Conservation (phyloP, 495 filamentous ascomycete species). For the Neurospora sublineolata region DNA sequence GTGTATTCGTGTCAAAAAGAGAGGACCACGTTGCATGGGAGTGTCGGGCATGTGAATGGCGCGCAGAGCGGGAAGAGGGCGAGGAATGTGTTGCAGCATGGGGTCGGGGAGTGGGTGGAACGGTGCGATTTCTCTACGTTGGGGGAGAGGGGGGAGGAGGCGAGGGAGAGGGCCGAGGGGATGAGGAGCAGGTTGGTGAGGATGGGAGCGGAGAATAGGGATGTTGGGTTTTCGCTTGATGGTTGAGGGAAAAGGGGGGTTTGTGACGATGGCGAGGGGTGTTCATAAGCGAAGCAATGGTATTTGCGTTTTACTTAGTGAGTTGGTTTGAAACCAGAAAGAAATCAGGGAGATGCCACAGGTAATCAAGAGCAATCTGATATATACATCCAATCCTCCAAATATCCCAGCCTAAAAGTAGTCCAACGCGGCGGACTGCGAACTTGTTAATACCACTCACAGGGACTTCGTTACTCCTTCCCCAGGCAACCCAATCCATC, state of each 20-base stretch:
- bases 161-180: conserved; percentile 41
- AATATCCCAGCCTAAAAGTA: not conserved
- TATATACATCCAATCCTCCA: not conserved
- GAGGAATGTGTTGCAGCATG: conserved; percentile 78
- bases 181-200: conserved; percentile 43
- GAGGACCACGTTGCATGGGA: conserved; percentile 72
- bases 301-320: not conserved
- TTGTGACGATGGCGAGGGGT: not conserved
- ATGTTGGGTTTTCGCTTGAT: conserved; percentile 43
- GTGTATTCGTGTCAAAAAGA: conserved; percentile 52
- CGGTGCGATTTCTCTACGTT: conserved; percentile 41
- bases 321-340: not conserved
- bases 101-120: conserved; percentile 63
- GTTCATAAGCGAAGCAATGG: not conserved
- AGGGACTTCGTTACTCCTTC: too few species aligned
- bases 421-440: not conserved
- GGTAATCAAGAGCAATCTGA: not conserved
- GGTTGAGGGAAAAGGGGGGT: conserved; percentile 13
- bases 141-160: conserved; percentile 27
- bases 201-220: conserved; percentile 46
- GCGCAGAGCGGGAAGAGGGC: conserved; percentile 39
- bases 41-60: conserved; percentile 50
- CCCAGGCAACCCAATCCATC: not conserved
- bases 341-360: not conserved
- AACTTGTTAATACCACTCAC: not conserved